These are phyloP conservation scores for Zymoseptoria tritici DNA, from an alignment of 2,329 filamentous ascomycete genomes.

Conservation along the genomic window DNA sequence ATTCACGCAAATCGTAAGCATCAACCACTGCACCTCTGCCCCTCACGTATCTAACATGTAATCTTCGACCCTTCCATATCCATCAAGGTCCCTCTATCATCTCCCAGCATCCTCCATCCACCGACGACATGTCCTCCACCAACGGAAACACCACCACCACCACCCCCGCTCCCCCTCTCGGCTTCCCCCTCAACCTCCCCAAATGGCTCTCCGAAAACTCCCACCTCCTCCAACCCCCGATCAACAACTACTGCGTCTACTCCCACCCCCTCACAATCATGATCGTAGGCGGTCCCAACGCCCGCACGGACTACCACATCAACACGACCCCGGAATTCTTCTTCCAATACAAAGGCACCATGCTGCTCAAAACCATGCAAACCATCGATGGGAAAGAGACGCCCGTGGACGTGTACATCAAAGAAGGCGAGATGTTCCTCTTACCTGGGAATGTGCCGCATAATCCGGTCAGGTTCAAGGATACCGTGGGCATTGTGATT, in stretches of 20 bases:
- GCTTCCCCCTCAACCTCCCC: constrained; percentile 37
- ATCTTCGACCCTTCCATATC: not conserved
- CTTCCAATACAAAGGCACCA: constrained; percentile 89
- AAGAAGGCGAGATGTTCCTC: constrained; percentile 89
- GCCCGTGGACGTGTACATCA: constrained; percentile 81
- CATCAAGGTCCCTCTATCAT: not conserved
- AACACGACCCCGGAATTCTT: constrained; percentile 96
- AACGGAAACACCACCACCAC: not conserved
- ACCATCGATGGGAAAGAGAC: constrained; percentile 42
- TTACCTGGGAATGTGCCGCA: constrained; percentile 92
- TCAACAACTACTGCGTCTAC: constrained; percentile 98
- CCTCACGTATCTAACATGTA: not conserved
- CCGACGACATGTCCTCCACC: not conserved
- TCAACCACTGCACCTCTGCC: not conserved
- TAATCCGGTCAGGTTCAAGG: constrained; percentile 85
- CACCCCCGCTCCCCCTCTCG: constrained; percentile 4
- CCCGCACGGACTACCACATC: constrained; percentile 96
- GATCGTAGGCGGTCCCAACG: constrained; percentile 95
- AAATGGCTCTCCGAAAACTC: constrained; percentile 75
- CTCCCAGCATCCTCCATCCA: not conserved
- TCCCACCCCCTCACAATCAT: constrained; percentile 76
- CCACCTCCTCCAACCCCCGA: constrained; percentile 83
- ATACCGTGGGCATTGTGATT: constrained; percentile 89
- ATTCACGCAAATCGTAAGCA: not conserved
- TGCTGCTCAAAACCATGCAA: constrained; percentile 90